Evolutionary conservation across 345 rosid genomes (phyloP), one percentile per base, ranked within the genome.

Genomic region (Murraya koenigii): DNA sequence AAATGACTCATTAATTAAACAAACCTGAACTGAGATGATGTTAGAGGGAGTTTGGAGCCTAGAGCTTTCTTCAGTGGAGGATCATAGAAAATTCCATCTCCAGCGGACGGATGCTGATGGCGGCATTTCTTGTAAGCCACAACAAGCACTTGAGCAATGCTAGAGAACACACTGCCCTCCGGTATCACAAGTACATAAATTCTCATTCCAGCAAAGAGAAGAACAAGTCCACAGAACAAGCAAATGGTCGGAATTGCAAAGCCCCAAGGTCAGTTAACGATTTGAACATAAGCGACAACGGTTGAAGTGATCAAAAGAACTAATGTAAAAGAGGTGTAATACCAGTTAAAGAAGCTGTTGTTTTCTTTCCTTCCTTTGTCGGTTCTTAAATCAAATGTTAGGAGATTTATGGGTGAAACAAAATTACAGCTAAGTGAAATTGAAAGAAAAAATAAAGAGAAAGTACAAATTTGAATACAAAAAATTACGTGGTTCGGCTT

Each of bases 311-410:
- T 52, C 78, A 92, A 13, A 14, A 88, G 39, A 11, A 81, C 84
- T 13, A 85, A 77, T 1, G 79, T 68, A 69, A 80, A 82, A 62
- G 82, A 59, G 66, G 82, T 75, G 83, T 89, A 93, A 81, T 93
- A 94, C 92, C 96, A 91, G 23, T 90, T 95, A 79, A 79, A 93
- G 79, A 88, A 95, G 77, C 91, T 93, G 75, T 65, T 90, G 71
- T 87, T 84, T 60, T 91, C 97, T 81, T 85, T 87, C n/a, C 56
- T 44, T 19, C 98, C 98, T 71, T 88, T 83, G 55, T 89, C 94
- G 0, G 93, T 93, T 36, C 90, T 77, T 7, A 80, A 80, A 69
- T 95, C 97, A 64, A n/a, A n/a, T n/a, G n/a, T n/a, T n/a, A n/a
- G n/a, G n/a, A n/a, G n/a, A n/a, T n/a, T n/a, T n/a, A n/a, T n/a